phyloP scores from a whole-genome alignment of 805 yeast species.

The Saturnispora silvae region DNA sequence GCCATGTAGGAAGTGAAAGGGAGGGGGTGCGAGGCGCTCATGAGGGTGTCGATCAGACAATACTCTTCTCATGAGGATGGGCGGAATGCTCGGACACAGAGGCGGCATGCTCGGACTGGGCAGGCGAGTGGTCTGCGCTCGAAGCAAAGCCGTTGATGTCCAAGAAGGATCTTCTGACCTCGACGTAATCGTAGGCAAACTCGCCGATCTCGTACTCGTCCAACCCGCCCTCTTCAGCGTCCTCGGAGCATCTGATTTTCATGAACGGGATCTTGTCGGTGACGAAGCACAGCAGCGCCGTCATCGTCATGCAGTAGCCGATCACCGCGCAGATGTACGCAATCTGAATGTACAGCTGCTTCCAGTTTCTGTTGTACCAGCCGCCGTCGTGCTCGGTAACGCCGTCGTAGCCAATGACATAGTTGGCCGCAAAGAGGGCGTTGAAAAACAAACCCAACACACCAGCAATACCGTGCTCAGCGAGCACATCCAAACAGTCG shows the following conservation, averaged over 20 bases:
- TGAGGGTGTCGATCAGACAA: too few species aligned
- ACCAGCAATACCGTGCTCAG: conserved; percentile 99
- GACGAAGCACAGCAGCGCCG: conserved; percentile 64
- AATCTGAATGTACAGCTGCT: conserved; percentile 82
- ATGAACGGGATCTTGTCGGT: conserved; percentile 75
- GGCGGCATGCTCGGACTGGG: too few species aligned
- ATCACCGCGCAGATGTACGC: conserved; percentile 68
- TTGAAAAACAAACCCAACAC: conserved; percentile 82
- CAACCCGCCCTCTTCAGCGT: conserved; percentile 80
- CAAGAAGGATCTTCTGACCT: conserved; percentile 84
- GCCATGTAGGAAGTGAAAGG: too few species aligned
- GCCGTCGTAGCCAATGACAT: conserved; percentile 88
- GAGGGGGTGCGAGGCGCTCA: too few species aligned
- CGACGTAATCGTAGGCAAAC: conserved; percentile 97
- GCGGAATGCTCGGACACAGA: too few species aligned
- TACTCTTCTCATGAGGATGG: too few species aligned
- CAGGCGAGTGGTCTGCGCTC: too few species aligned
- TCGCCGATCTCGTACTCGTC: conserved; percentile 98
- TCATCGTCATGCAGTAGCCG: conserved; percentile 68
- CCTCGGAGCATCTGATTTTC: conserved; percentile 67
- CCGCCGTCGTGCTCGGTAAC: conserved; percentile 81
- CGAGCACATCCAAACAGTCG: conserved; percentile 88
- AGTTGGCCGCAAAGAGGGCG: conserved; percentile 76
- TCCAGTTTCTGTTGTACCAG: conserved; percentile 84
- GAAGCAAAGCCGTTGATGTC: conserved; percentile 28